A percentile compares a stretch with the other conserved stretches of the same genome.
phyloP scores from a whole-genome alignment of 129 eudicot genomes.

The Arctium minus region DNA sequence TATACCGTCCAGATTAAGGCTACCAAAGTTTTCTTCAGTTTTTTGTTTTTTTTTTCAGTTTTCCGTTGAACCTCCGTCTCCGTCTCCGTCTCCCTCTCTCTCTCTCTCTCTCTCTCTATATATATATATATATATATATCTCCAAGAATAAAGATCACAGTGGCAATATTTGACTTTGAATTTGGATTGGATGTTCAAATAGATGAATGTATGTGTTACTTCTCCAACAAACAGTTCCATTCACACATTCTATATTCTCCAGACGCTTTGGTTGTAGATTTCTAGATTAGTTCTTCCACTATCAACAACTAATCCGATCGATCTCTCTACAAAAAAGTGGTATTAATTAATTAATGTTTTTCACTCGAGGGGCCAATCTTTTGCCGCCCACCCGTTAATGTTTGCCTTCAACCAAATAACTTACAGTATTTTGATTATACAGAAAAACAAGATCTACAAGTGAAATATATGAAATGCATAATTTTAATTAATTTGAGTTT shows the following conservation, averaged over 20 bases:
- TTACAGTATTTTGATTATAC: neutral
- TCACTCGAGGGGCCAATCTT: neutral
- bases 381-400: neutral
- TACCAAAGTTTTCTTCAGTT: too few relatives aligned
- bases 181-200: slow-evolving; percentile 1
- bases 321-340: neutral
- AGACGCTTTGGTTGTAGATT: neutral
- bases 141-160: slow-evolving; percentile 1
- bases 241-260: slow-evolving; percentile 13
- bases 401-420: neutral
- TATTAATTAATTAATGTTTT: neutral
- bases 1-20: too few relatives aligned
- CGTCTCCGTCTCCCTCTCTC: too few relatives aligned
- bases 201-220: neutral
- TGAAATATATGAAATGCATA: neutral
- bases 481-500: neutral
- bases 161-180: slow-evolving; percentile 1
- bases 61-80: too few relatives aligned
- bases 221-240: neutral
- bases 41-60: too few relatives aligned
- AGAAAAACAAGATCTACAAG: neutral
- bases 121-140: neutral
- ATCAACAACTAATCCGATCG: neutral
- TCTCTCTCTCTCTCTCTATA: too few relatives aligned
- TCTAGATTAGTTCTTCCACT: neutral